A percentile compares a stretch with the other conserved stretches of the same genome.
These are phyloP conservation scores for Heimioporus retisporus DNA, from an alignment of 1,284 basidiomycete genomes.

Conservation along the genomic window DNA sequence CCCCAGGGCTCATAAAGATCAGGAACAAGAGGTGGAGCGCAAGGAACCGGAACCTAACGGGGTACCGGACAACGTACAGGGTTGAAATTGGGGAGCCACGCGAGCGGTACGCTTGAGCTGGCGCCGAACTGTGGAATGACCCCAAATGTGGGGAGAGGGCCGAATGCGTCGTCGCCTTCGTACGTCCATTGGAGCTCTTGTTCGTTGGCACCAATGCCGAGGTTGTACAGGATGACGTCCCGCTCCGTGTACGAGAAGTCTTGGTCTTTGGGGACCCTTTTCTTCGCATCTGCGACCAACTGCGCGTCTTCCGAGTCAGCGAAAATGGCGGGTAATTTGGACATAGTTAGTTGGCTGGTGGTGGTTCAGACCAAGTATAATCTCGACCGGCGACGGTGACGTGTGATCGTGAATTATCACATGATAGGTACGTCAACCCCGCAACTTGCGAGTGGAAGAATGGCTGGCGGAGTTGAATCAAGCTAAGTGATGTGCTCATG, in stretches of 20 bases:
- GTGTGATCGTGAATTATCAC: too few species aligned
- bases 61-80: conserved; percentile 64
- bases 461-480: too few species aligned
- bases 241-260: conserved; percentile 87
- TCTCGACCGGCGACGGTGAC: too few species aligned
- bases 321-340: conserved; percentile 59
- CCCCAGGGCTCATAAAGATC: too few species aligned
- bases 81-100: conserved; percentile 96
- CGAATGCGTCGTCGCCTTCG: conserved; percentile 91
- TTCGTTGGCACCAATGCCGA: conserved; percentile 96
- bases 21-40: too few species aligned
- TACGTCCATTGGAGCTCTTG: conserved; percentile 94
- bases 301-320: conserved; percentile 89
- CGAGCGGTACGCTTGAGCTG: conserved; percentile 71
- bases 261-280: conserved; percentile 60
- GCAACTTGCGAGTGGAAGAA: too few species aligned
- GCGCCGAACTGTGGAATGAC: conserved; percentile 95
- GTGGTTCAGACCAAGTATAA: too few species aligned
- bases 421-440: too few species aligned
- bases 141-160: conserved; percentile 93
- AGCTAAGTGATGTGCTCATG: too few species aligned
- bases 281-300: conserved; percentile 89
- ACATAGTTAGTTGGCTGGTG: conserved; percentile 27
- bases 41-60: too few species aligned
- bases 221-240: conserved; percentile 96